These are phyloP conservation scores for Epichloe uncinata DNA, from an alignment of 2,329 filamentous ascomycete species.

Conservation along the genomic window DNA sequence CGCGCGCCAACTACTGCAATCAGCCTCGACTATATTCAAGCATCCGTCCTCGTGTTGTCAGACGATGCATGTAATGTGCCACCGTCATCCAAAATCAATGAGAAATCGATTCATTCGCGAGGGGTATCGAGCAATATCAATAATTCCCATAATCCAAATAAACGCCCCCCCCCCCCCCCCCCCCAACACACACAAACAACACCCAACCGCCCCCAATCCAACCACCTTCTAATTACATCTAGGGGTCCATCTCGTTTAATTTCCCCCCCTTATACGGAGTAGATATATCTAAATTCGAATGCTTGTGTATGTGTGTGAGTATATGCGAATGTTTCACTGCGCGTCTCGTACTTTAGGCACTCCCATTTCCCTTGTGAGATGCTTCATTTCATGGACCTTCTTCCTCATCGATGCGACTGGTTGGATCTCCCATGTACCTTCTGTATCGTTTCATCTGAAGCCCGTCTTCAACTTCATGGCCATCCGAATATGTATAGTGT, in stretches of 20 bases:
- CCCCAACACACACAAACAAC: too few species aligned
- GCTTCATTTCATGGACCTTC: slow-evolving; percentile 10
- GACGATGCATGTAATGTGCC: not conserved
- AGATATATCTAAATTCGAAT: not conserved
- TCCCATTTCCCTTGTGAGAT: not conserved
- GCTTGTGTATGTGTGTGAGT: not conserved
- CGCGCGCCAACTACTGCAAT: too few species aligned
- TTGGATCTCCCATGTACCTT: slow-evolving; percentile 20
- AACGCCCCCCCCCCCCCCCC: not conserved
- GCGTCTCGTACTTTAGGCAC: not conserved
- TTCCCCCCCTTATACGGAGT: too few species aligned
- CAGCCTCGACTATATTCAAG: not conserved
- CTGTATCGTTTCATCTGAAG: slow-evolving; percentile 24
- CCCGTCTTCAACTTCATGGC: slow-evolving; percentile 18
- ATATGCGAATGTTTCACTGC: not conserved
- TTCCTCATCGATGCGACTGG: slow-evolving; percentile 25
- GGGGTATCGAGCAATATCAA: slow-evolving; percentile 9
- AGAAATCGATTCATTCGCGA: slow-evolving; percentile 2
- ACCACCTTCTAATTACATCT: not conserved
- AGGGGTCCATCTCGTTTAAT: not conserved
- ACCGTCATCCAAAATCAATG: not conserved
- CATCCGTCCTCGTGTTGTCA: too few species aligned
- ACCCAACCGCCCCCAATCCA: too few species aligned
- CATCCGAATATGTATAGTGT: slow-evolving; percentile 19
- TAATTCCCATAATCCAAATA: slow-evolving; percentile 9